Base-by-base conservation (phyloP, 1,284 basidiomycete species). In the Cystobasidium sp. region DNA sequence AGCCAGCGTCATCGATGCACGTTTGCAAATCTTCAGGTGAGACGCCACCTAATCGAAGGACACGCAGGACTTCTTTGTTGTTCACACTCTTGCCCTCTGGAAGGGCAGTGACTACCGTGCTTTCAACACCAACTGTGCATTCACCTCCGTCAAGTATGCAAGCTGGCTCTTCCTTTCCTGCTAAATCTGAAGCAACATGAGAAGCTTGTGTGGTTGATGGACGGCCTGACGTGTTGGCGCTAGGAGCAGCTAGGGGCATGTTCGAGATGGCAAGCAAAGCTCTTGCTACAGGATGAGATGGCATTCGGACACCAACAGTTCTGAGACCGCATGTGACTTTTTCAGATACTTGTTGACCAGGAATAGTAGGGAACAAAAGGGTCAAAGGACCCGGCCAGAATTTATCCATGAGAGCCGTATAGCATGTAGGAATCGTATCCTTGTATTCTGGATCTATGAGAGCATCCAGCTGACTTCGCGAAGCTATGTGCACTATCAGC, bases 351-450 rank as follows among this genome's bases (percentile, higher is more conserved):
- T 77, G 91, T 14, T 83, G 77, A 16, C 74, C 68, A 1, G 86
- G 79, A 75, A 89, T 84, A 59, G 88, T 86, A 1, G 95, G 95
- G 81, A 99, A 97, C 47, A 99, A 86, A 37, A 99, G 85, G 0
- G 95, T 97, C 69, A 99, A 84, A 0, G 96, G 88, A 1, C 97
- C 97, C 0, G 97, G 97, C 97, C 97, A 99, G 82, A 97, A 97
- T 4, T 87, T 86, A 49, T 87, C 84, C 78, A 97, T 92, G 59
- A 98, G 84, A 2, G 85, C 84, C 62, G 87, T 82, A 82, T 95
- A 96, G 3, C 89, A 84, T 24, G 78, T 82, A 79, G 0, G 92
- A 46, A 74, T 46, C 20, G 46, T 43, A 1, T 41, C 43, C 8
- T 39, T 47, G 20, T 37, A 59, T 14, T 37, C 41, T n/a, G 70